Base-by-base conservation (phyloP, 345 rosid genomes). In the Orychophragmus violaceus region DNA sequence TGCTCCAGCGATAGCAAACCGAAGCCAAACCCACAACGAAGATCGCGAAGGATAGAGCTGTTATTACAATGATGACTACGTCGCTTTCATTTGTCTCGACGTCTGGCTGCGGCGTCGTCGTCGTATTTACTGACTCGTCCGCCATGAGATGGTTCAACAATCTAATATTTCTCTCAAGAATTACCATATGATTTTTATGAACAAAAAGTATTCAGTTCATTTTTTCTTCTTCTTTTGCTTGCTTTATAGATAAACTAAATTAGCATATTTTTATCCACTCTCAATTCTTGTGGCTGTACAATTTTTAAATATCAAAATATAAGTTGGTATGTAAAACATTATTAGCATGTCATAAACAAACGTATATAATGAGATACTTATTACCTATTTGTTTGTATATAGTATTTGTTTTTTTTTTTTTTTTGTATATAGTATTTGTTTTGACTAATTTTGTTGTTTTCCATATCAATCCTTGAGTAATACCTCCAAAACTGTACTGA, bases 21-120 rank as follows among this genome's bases (percentile, higher is more conserved):
- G 88, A 83, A 74, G 78, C 82, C 71, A 86, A 78, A 5, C 89
- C 91, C 66, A 86, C 10, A 18, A 82, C 7, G 71, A 86, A 88
- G 71, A 86, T 78, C 3, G 62, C 76, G 29, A 81, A 54, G 23
- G 84, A 58, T 5, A 88, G 42, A 48, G 75, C 63, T 2, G 85
- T 78, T 79, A 75, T 77, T 41, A 83, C 53, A 1, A 84, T 7
- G 27, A 82, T 80, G 81, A 76, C 72, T 22, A 81, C 17, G 6
- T 86, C 85, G 75, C 79, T 76, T 69, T 69, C 80, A 5, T 10
- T 21, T 3, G 61, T 55, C 17, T 45, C 52, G 12, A 6, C 2
- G 13, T 0, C 8, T 22, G 22, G 16, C 35, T 56, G 36, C 45
- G 3, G 25, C 39, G 17, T 12, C 77, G 66, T 3, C 64, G 71